Conservation (phyloP, 2,329 filamentous ascomycete genomes). For the Sclerotinia nivalis region DNA sequence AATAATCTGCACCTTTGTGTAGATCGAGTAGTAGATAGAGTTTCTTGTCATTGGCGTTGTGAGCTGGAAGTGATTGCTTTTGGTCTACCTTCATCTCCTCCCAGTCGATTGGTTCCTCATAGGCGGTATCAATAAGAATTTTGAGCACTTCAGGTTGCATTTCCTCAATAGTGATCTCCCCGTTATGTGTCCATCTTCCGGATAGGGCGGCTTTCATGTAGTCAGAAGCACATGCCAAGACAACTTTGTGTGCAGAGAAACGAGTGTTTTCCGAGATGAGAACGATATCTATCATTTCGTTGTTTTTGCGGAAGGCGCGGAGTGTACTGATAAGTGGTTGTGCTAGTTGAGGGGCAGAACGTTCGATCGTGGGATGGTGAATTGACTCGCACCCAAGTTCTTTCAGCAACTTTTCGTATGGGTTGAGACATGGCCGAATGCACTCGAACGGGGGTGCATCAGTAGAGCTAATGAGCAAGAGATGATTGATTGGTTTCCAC, state of each 20-base stretch:
- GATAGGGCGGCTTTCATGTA: not conserved
- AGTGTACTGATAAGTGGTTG: conserved; percentile 23
- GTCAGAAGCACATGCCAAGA: not conserved
- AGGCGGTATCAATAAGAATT: conserved; percentile 12
- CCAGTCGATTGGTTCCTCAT: conserved; percentile 16
- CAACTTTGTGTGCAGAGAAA: conserved; percentile 1
- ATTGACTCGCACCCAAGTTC: conserved; percentile 33
- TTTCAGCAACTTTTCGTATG: conserved; percentile 33
- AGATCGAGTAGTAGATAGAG: conserved; percentile 34
- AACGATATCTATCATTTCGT: conserved; percentile 13
- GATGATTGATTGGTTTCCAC: conserved; percentile 30
- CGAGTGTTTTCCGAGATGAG: not conserved
- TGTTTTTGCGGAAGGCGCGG: not conserved
- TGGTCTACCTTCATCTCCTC: conserved; percentile 22
- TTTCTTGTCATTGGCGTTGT: conserved; percentile 27
- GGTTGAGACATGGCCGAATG: conserved; percentile 30
- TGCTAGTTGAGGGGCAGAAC: not conserved
- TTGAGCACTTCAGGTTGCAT: not conserved
- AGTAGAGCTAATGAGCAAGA: conserved; percentile 34
- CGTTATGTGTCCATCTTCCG: not conserved
- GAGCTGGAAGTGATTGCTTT: conserved; percentile 20
- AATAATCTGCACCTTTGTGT: conserved; percentile 34
- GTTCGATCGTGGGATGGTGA: conserved; percentile 30
- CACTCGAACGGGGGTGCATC: conserved; percentile 34
- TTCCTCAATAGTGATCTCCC: not conserved